Evolutionary conservation across 2,329 filamentous ascomycete species (phyloP).

Genomic region (Claviceps pusilla): DNA sequence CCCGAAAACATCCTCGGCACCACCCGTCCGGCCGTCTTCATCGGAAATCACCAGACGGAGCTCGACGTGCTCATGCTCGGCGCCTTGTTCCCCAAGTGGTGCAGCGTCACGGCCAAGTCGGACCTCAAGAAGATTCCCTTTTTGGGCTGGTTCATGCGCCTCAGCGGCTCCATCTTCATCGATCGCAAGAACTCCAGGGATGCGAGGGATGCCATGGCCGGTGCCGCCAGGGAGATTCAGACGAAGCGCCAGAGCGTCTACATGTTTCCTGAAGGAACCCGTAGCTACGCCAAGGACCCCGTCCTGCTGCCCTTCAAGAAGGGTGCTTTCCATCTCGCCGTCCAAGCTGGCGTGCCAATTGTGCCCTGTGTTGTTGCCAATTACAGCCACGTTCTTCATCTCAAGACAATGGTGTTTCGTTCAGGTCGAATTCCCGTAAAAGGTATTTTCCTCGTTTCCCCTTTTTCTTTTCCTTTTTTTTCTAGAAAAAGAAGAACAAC

Average conservation of each 20-base stretch:
- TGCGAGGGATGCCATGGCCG: conserved; percentile 71
- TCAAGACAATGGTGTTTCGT: conserved; percentile 50
- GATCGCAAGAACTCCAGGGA: conserved; percentile 74
- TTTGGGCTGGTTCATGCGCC: conserved; percentile 84
- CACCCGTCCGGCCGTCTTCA: conserved; percentile 69
- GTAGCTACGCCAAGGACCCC: conserved; percentile 73
- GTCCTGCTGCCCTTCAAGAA: conserved; percentile 93
- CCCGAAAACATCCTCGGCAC: conserved; percentile 45
- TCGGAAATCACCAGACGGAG: conserved; percentile 93
- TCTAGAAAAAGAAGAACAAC: no score
- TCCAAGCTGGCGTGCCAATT: conserved; percentile 86
- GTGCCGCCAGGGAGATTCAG: conserved; percentile 68
- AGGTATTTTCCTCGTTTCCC: conserved; percentile 28
- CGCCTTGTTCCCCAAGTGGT: conserved; percentile 76
- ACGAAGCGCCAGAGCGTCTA: conserved; percentile 59
- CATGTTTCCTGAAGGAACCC: conserved; percentile 85
- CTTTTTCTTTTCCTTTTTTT: no score
- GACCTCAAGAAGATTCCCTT: conserved; percentile 66
- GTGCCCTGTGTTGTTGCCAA: conserved; percentile 73
- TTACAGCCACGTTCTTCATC: conserved; percentile 57
- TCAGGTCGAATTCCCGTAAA: conserved; percentile 60
- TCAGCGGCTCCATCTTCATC: conserved; percentile 88
- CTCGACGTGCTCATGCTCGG: conserved; percentile 89
- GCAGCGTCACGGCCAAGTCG: conserved; percentile 84
- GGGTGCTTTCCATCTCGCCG: conserved; percentile 88